Conservation (phyloP, 2,329 filamentous ascomycete genomes). For the Fusarium sp. region DNA sequence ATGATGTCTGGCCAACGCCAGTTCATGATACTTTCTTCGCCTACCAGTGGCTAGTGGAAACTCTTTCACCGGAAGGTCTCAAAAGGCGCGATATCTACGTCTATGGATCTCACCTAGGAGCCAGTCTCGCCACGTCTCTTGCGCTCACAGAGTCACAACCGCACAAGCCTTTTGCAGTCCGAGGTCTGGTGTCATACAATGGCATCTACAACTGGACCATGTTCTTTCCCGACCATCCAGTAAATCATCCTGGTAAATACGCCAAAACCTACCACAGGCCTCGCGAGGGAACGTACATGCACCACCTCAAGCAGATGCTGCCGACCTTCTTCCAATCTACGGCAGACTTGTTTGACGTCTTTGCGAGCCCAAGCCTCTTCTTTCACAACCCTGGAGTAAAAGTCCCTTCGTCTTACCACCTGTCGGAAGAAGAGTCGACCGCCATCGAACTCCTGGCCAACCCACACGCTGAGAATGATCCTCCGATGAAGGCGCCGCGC, state of each 20-base stretch:
- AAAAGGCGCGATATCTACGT: constrained; percentile 56
- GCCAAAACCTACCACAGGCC: constrained; percentile 25
- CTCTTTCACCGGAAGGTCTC: constrained; percentile 53
- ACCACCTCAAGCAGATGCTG: constrained; percentile 51
- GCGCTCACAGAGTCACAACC: constrained; percentile 66
- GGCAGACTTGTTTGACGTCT: constrained; percentile 66
- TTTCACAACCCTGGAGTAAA: constrained; percentile 65
- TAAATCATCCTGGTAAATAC: constrained; percentile 49
- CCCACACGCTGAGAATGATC: constrained; percentile 15
- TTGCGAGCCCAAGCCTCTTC: constrained; percentile 68
- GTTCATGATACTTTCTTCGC: constrained; percentile 66
- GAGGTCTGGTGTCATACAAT: constrained; percentile 67
- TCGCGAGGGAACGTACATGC: constrained; percentile 51
- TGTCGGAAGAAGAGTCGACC: constrained; percentile 46
- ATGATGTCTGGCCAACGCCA: constrained; percentile 63
- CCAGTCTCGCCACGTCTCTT: constrained; percentile 65
- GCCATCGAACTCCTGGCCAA: constrained; percentile 43
- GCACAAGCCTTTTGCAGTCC: constrained; percentile 58
- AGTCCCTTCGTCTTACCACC: constrained; percentile 58
- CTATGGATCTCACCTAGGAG: constrained; percentile 69
- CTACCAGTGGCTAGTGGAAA: constrained; percentile 63
- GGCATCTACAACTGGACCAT: constrained; percentile 74
- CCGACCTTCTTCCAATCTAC: constrained; percentile 61
- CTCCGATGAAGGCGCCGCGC: constrained; percentile 48
- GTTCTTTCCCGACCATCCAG: constrained; percentile 65